Base-by-base conservation (phyloP, 73 alveolate species). In the Tetrahymena thermophila region DNA sequence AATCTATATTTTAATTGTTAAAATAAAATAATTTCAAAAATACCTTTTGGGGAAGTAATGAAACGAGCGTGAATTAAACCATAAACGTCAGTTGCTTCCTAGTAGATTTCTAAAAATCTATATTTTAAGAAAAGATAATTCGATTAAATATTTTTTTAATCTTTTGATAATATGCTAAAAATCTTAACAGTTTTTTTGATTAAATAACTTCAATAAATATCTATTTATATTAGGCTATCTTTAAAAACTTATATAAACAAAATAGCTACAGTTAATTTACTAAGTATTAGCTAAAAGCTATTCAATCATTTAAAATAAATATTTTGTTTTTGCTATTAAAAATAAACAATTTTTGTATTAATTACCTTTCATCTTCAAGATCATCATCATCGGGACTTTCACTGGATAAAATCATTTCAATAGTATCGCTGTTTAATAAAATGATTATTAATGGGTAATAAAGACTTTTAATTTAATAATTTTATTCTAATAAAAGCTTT, bases 41-140 rank as follows among this genome's bases (percentile, higher is more conserved):
- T 57, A 95, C 99, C 99, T 95, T 98, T 94, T 10, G 99, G 99
- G 25, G 99, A 94, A 34, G 93, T 85, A 57, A 99, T 98, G 96
- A 98, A 99, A 95, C 99, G 96, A 56, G 98, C 97, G 95, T 99
- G 99, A 85, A 98, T 98, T 35, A 98, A 96, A 15, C 99, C 99
- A 96, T 98, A 99, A 89, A 99, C 93, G 94, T 99, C 99, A 40
- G 99, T 97, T 15, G 99, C 99, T 84, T 97, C 98, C 94, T 98
- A 97, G 85, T 98, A 98, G 34, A 98, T 94, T 85, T 97, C 99
- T 93, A 98, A 31, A 96, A 98, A 96, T 37, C 89, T 71, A 71
- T 56, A 3, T 28, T 71, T 71, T 23, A 28, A 23, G 31, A 71
- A 71, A 2, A 23, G 35, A 71, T 4, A 58, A 71, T 71, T 71